Percentiles rank a stretch among this genome's conserved stretches.
phyloP scores from a whole-genome alignment of 768 basidiomycete genomes.

The Auriscalpium orientale region DNA sequence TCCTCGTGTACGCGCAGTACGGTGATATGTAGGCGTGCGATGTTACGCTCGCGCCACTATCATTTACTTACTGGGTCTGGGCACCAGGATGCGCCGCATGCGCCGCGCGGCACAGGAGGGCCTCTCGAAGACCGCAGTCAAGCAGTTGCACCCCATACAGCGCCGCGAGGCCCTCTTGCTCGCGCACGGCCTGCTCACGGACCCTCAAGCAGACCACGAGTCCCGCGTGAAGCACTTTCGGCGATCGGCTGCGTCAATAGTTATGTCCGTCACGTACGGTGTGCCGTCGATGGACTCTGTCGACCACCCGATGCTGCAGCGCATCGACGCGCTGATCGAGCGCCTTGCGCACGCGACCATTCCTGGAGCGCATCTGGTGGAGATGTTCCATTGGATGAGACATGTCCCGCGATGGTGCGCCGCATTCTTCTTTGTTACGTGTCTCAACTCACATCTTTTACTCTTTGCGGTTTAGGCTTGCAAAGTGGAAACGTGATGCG shows the following conservation, averaged over 20 bases:
- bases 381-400: slow-evolving; percentile 14
- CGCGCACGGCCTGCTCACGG: slow-evolving; percentile 1
- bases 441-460: background rate
- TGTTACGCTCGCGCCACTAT: no score
- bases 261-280: slow-evolving; percentile 13
- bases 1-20: no score
- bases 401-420: slow-evolving; percentile 10
- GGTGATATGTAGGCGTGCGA: no score
- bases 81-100: slow-evolving; percentile 8
- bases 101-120: slow-evolving; percentile 13
- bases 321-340: slow-evolving; percentile 10
- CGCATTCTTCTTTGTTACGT: background rate
- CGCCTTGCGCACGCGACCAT: slow-evolving; percentile 5
- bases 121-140: slow-evolving; percentile 4
- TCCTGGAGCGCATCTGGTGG: slow-evolving; percentile 11
- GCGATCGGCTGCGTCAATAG: slow-evolving; percentile 13
- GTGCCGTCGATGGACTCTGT: slow-evolving; percentile 6
- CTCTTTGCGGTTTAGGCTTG: slow-evolving; percentile 2
- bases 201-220: background rate
- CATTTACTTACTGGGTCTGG: no score
- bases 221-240: slow-evolving; percentile 11
- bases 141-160: slow-evolving; percentile 9
- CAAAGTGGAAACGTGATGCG: slow-evolving; percentile 13
- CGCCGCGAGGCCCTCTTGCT: slow-evolving; percentile 8
- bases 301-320: slow-evolving; percentile 4